Evolutionary conservation across 805 yeast species (phyloP).

Genomic region (Wickerhamomyces sydowiorum): DNA sequence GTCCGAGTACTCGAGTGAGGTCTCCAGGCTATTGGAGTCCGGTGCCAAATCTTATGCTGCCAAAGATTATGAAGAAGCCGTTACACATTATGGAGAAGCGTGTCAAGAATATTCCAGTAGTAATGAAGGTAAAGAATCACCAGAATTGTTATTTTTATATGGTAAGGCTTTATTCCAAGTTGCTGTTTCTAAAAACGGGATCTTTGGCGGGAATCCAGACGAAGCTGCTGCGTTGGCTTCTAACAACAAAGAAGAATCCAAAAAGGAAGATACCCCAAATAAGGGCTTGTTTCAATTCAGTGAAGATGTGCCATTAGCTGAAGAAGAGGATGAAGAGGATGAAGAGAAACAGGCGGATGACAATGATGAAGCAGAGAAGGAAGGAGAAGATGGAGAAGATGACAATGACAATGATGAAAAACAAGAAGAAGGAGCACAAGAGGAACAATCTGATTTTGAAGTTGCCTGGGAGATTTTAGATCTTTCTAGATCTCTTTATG

Average conservation of each 20-base stretch:
- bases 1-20: constrained; percentile 30
- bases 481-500: constrained; percentile 64
- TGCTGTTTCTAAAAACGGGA: constrained; percentile 70
- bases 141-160: constrained; percentile 67
- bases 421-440: constrained; percentile 25
- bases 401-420: constrained; percentile 19
- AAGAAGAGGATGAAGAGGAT: constrained; percentile 22
- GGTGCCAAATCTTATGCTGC: constrained; percentile 63
- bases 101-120: constrained; percentile 50
- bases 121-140: constrained; percentile 57
- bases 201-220: constrained; percentile 51
- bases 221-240: constrained; percentile 17
- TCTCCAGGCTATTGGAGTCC: constrained; percentile 44
- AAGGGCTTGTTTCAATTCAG: constrained; percentile 29
- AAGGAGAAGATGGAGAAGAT: constrained; percentile 14
- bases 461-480: constrained; percentile 87
- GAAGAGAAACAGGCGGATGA: constrained; percentile 25
- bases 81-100: constrained; percentile 65
- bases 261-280: constrained; percentile 22
- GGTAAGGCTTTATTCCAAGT: constrained; percentile 76
- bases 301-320: constrained; percentile 32
- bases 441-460: constrained; percentile 69
- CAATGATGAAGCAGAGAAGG: constrained; percentile 12
- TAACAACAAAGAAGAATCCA: constrained; percentile 14
- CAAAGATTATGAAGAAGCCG: constrained; percentile 63